These are phyloP conservation scores for Vitis riparia DNA, from an alignment of 164 flowering plant species.

Conservation along the genomic window DNA sequence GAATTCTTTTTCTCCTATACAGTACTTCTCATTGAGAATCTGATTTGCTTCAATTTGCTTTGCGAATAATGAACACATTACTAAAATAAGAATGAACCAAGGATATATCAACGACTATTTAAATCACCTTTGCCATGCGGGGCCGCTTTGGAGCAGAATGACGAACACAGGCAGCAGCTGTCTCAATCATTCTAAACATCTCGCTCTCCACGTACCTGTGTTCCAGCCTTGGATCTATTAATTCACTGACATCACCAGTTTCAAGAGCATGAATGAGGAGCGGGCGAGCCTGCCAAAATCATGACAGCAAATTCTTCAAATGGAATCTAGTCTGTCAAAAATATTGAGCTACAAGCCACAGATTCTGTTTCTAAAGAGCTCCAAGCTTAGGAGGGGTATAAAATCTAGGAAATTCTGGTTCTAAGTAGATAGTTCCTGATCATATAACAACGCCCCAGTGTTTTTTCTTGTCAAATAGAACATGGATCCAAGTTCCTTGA, in stretches of 20 bases:
- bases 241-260: slow-evolving; percentile 43
- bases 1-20: too few relatives aligned
- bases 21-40: too few relatives aligned
- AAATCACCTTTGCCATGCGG: slow-evolving; percentile 61
- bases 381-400: too few relatives aligned
- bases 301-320: not conserved
- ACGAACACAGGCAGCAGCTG: slow-evolving; percentile 73
- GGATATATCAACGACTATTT: not conserved
- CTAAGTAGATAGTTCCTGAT: too few relatives aligned
- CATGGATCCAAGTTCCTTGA: too few relatives aligned
- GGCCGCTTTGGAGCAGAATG: slow-evolving; percentile 72
- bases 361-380: too few relatives aligned
- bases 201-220: slow-evolving; percentile 53
- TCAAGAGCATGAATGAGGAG: slow-evolving; percentile 45
- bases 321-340: not conserved
- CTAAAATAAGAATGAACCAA: not conserved
- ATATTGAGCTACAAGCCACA: too few relatives aligned
- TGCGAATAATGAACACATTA: not conserved
- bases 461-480: too few relatives aligned
- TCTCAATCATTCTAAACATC: slow-evolving; percentile 61
- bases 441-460: too few relatives aligned
- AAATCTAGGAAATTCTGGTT: too few relatives aligned
- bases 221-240: slow-evolving; percentile 59
- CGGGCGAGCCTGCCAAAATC: slow-evolving; percentile 65
- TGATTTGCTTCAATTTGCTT: too few relatives aligned